phyloP scores from a whole-genome alignment of 164 flowering plant species.

The Magnolia changhungtana region DNA sequence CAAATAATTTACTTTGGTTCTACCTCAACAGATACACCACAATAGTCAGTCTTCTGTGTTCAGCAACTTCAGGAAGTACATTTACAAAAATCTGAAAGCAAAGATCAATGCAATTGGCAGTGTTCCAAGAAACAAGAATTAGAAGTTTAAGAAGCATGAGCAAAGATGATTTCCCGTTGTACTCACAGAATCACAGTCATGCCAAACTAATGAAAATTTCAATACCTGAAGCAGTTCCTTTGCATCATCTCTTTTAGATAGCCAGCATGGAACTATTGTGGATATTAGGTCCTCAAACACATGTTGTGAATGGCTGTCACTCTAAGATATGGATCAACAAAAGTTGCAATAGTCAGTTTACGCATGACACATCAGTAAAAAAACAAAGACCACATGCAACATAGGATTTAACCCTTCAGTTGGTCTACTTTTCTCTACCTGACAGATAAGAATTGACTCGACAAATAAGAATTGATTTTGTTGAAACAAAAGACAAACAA shows the following conservation, averaged over 20 bases:
- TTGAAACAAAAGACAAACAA: too few relatives aligned
- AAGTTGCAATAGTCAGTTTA: background rate
- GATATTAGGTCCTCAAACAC: constrained; percentile 80
- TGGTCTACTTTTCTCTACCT: too few relatives aligned
- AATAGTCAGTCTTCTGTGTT: constrained; percentile 64
- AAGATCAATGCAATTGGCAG: background rate
- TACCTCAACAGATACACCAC: constrained; percentile 66
- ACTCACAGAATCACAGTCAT: background rate
- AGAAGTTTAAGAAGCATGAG: background rate
- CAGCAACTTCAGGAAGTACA: constrained; percentile 69
- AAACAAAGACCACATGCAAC: background rate
- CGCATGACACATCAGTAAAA: background rate
- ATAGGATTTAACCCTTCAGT: background rate
- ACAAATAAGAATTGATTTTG: too few relatives aligned
- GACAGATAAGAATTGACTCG: too few relatives aligned
- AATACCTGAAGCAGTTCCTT: constrained; percentile 70
- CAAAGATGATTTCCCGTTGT: background rate
- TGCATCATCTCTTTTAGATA: constrained; percentile 38
- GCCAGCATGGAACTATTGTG: constrained; percentile 77
- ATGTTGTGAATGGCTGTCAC: constrained; percentile 60
- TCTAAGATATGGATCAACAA: constrained; percentile 29
- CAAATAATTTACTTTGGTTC: background rate
- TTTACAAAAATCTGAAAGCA: constrained; percentile 59
- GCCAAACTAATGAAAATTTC: background rate
- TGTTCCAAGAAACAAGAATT: background rate